phyloP scores from a whole-genome alignment of 2,329 filamentous ascomycete genomes.

The Claviceps africana region DNA sequence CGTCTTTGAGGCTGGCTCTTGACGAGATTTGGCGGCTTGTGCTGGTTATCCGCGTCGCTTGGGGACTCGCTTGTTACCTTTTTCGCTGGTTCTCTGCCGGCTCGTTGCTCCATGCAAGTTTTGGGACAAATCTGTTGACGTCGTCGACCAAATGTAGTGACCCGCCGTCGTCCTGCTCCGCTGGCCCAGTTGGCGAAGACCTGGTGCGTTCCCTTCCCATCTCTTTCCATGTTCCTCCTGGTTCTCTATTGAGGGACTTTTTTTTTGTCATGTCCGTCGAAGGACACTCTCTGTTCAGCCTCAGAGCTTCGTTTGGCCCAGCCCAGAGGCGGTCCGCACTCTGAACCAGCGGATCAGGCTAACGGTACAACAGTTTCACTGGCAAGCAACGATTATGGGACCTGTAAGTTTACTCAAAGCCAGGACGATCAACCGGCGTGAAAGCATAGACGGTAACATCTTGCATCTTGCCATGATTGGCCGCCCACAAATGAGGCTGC shows the following conservation, averaged over 20 bases:
- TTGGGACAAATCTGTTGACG: conserved; percentile 10
- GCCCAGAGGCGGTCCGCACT: background rate
- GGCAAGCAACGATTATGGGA: conserved; percentile 99
- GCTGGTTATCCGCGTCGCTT: background rate
- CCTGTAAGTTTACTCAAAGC: conserved; percentile 51
- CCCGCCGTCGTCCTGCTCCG: conserved; percentile 96
- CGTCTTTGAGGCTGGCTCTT: background rate
- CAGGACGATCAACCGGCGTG: background rate
- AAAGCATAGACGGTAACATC: background rate
- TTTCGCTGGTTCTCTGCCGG: background rate
- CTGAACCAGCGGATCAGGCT: conserved; percentile 5
- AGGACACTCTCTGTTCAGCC: background rate
- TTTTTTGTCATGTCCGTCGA: background rate
- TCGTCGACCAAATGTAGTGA: conserved; percentile 48
- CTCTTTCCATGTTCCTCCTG: background rate
- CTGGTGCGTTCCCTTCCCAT: conserved; percentile 52
- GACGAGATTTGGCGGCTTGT: background rate
- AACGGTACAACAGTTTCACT: conserved; percentile 66
- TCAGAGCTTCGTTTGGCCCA: background rate
- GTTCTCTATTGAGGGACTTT: background rate
- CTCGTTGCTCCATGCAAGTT: background rate
- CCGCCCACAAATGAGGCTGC: too few relatives aligned
- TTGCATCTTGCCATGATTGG: background rate
- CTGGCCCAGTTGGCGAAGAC: conserved; percentile 92
- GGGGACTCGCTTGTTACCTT: background rate